These are phyloP conservation scores for Arxiozyma telluris DNA, from an alignment of 1,139 yeast genomes.

Conservation along the genomic window DNA sequence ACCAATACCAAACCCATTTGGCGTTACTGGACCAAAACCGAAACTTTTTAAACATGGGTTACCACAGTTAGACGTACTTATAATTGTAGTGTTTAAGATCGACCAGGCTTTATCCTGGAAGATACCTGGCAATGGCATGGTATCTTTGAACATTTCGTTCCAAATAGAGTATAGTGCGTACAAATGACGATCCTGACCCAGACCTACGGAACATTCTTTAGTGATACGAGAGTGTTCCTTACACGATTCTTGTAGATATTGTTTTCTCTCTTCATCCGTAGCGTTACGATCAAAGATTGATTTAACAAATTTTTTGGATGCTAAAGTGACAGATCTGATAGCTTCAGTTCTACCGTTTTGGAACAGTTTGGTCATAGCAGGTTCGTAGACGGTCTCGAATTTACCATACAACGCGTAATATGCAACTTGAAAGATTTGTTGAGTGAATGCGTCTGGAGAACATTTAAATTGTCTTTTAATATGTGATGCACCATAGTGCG, in stretches of 20 bases:
- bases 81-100: constrained; percentile 53
- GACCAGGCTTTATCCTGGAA: constrained; percentile 79
- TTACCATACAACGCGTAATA: constrained; percentile 87
- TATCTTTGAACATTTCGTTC: constrained; percentile 57
- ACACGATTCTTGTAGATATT: constrained; percentile 60
- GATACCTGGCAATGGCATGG: constrained; percentile 44
- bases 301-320: constrained; percentile 74
- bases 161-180: constrained; percentile 84
- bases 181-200: constrained; percentile 84
- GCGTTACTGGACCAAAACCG: constrained; percentile 88
- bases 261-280: constrained; percentile 52
- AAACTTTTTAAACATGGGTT: constrained; percentile 79
- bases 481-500: constrained; percentile 62
- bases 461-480: constrained; percentile 72
- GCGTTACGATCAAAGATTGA: constrained; percentile 68
- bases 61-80: constrained; percentile 67
- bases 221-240: constrained; percentile 60
- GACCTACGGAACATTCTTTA: constrained; percentile 58
- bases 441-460: constrained; percentile 91
- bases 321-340: constrained; percentile 70
- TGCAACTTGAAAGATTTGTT: constrained; percentile 90
- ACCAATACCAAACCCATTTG: constrained; percentile 88
- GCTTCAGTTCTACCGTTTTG: constrained; percentile 92
- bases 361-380: constrained; percentile 86
- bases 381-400: constrained; percentile 90